Evolutionary conservation across 108 stramenopile genomes (phyloP), one percentile per base, ranked within the genome.

Genomic region (Discostella stelligeroides): DNA sequence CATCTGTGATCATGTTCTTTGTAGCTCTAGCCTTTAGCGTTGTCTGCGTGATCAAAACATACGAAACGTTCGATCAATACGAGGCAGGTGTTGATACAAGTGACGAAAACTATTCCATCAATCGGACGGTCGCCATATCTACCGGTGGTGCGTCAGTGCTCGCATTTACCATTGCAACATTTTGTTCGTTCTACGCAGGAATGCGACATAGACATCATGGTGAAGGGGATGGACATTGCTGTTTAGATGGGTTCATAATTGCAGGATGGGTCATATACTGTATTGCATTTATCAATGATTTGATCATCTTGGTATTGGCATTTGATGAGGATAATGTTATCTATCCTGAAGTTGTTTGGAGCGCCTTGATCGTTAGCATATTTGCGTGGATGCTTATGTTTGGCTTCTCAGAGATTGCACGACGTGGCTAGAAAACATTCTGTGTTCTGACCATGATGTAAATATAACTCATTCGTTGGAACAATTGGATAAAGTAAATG

Each of bases 241-340:
- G 60, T 42, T 53, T 71, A 59, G 60, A 21, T 4, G 42, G 51
- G 0, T 71, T 71, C 41, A 28, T 71, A 1, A 71, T 71, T 54
- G 51, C 57, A 13, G 70, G 46, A 9, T 53, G 60, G 60, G 41
- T 71, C 12, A 49, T 71, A 7, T 71, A 60, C 39, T 60, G 60
- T 28, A 41, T 71, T 39, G 41, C 46, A 17, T 71, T 61, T 28
- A 39, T 71, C 48, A 58, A 53, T 27, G 70, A 62, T 41, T 38
- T 71, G 24, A 58, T 71, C 1, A 25, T 71, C 38, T 61, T 71
- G 49, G 70, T 71, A 14, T 28, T 71, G 60, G 70, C 70, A 29
- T 71, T 71, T 61, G 70, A 71, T 54, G 40, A 10, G 39, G 70
- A 71, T 54, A 71, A 71, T 48, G 25, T 62, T 42, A 61, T 48